Base-by-base conservation (phyloP, 768 basidiomycete species). In the Lactarius pseudohatsudake region DNA sequence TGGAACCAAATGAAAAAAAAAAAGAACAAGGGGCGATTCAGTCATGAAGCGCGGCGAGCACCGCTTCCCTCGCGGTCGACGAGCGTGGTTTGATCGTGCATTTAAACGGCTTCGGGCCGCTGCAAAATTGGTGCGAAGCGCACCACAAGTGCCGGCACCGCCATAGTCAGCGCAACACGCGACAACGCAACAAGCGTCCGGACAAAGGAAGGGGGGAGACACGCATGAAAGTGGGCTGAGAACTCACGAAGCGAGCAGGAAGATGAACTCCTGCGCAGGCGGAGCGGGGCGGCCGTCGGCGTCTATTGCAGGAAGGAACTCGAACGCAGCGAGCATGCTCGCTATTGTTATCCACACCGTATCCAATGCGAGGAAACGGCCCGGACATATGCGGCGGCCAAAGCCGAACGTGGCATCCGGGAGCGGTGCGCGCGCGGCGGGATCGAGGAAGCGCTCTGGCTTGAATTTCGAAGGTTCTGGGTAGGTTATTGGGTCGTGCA, bases 381-480 rank as follows among this genome's bases (percentile, higher is more conserved):
- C 68, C 5, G 65, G 65, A 20, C 65, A 67, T 32, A 15, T 6
- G 15, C 65, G 68, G 8, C 61, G 56, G 9, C 65, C 65, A 36
- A 63, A 69, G 18, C 68, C 68, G 36, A 62, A 67, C 4, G 34
- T 26, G 9, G 26, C 40, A 13, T 63, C 61, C 4, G 61, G 61
- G 13, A 43, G 45, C 6, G 61, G 57, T 16, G 47, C 47, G 0
- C 47, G 61, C 26, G 65, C 47, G 41, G 38, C 34, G n/a, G 66
- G 53, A 11, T 28, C 54, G 4, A 67, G 47, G 66, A 67, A 67
- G 30, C 62, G 66, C 47, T 64, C 66, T 4, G 66, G 66, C 9
- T 40, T 47, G 47, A 67, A 67, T 47, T 63, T 41, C 20, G 26
- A 54, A 18, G 65, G 57, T n/a, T 59, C 57, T 38, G 63, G 62